phyloP scores from a whole-genome alignment of 2,329 filamentous ascomycete genomes.

The Diaporthe caulivora region DNA sequence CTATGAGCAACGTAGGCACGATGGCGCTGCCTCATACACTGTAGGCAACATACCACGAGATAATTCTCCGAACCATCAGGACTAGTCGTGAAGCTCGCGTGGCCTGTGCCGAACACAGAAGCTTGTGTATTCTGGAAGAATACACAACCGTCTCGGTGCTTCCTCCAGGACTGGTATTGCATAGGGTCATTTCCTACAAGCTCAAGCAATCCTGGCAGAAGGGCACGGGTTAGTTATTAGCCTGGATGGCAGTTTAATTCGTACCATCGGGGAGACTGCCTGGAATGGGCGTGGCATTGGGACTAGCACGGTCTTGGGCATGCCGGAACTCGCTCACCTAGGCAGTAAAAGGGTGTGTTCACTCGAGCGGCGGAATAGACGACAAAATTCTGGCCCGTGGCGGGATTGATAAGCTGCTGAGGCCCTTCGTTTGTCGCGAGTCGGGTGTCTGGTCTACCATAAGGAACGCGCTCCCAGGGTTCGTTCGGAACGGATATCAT shows the following conservation, averaged over 20 bases:
- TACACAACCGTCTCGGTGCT: conserved; percentile 50
- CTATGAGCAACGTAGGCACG: not conserved
- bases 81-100: conserved; percentile 51
- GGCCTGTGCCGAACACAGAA: conserved; percentile 51
- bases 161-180: conserved; percentile 52
- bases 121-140: conserved; percentile 51
- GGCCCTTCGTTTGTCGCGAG: conserved; percentile 53
- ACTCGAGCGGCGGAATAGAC: conserved; percentile 53
- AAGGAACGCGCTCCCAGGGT: conserved; percentile 52
- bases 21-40: not conserved
- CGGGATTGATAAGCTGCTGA: conserved; percentile 52
- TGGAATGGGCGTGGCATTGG: not conserved
- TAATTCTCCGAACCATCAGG: conserved; percentile 51
- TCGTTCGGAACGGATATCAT: conserved; percentile 51
- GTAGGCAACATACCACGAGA: conserved; percentile 42
- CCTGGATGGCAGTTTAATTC: too few relatives aligned
- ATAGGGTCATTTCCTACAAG: conserved; percentile 52
- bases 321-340: conserved; percentile 38
- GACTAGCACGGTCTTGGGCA: not conserved
- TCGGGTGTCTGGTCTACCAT: conserved; percentile 48
- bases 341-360: conserved; percentile 53
- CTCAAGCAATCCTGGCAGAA: conserved; percentile 47
- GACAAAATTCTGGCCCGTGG: conserved; percentile 51
- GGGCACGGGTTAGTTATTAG: not conserved
- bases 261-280: not conserved